A percentile compares a stretch with the other conserved stretches of the same genome.
These are phyloP conservation scores for Rosa lucieae DNA, from an alignment of 306 rosid species.

Conservation along the genomic window DNA sequence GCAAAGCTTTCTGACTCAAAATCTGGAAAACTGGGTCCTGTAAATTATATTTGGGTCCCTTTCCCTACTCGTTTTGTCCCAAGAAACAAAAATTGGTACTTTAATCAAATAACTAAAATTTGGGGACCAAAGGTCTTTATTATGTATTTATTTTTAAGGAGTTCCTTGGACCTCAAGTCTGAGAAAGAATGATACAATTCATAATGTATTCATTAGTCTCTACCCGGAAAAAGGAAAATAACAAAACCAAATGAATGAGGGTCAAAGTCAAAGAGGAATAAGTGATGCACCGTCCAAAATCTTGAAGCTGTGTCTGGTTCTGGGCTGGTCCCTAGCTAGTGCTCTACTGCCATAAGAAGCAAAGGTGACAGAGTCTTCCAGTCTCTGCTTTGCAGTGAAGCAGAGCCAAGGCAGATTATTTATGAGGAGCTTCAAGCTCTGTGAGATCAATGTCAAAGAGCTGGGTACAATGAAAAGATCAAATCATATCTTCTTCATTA, in stretches of 20 bases:
- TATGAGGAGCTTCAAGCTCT: background rate
- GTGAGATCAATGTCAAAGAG: background rate
- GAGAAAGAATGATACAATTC: background rate
- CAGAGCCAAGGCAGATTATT: constrained; percentile 6
- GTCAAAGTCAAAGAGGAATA: constrained; percentile 4
- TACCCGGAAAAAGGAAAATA: background rate
- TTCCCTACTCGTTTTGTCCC: constrained; percentile 22
- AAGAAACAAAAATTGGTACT: background rate
- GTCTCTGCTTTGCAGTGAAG: background rate
- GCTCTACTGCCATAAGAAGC: background rate
- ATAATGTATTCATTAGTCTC: background rate
- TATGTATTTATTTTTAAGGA: background rate
- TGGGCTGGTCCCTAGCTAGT: background rate
- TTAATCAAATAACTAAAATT: background rate
- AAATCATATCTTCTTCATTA: background rate
- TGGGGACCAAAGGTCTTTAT: constrained; percentile 8
- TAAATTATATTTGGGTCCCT: constrained; percentile 21
- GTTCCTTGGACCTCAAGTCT: constrained; percentile 13
- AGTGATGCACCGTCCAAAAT: constrained; percentile 4
- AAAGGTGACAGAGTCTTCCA: background rate
- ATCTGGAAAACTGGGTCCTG: background rate
- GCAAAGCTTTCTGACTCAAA: background rate
- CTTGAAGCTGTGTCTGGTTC: background rate
- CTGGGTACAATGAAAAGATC: constrained; percentile 1
- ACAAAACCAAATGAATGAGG: background rate